Conservation (phyloP, 495 filamentous ascomycete genomes). For the Aspergillus coremiiformis region DNA sequence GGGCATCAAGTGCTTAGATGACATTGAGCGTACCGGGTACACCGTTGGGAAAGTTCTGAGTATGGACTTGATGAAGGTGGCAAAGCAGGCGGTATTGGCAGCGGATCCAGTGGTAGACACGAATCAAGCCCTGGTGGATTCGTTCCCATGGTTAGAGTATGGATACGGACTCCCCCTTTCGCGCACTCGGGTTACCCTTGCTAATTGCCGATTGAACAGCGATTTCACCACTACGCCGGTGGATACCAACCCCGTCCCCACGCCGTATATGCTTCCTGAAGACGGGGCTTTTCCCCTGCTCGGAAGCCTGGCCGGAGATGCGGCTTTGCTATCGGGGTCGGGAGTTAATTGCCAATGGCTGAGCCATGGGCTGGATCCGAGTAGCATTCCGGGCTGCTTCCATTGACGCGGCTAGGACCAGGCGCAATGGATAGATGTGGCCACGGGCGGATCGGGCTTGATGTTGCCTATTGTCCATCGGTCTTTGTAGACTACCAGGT, state of each 20-base stretch:
- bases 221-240: conserved; percentile 1
- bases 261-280: not conserved
- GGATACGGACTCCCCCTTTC: not conserved
- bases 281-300: not conserved
- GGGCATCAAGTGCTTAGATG: conserved; percentile 8
- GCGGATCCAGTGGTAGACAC: conserved; percentile 7
- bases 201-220: not conserved
- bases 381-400: conserved; percentile 7
- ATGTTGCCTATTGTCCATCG: too few relatives aligned
- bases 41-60: conserved; percentile 6
- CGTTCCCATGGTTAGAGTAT: conserved; percentile 12
- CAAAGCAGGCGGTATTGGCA: conserved; percentile 5
- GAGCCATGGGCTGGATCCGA: conserved; percentile 5
- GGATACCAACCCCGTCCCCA: not conserved
- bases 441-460: too few relatives aligned
- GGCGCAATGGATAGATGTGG: too few relatives aligned
- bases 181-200: not conserved
- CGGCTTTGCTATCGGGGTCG: not conserved
- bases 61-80: conserved; percentile 12
- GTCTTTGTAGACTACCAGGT: too few relatives aligned
- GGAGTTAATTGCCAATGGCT: conserved; percentile 7
- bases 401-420: too few relatives aligned
- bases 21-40: conserved; percentile 8
- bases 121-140: conserved; percentile 7
- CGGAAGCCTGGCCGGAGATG: conserved; percentile 3